Evolutionary conservation across 805 yeast genomes (phyloP).

Genomic region (Yarrowia deformans): DNA sequence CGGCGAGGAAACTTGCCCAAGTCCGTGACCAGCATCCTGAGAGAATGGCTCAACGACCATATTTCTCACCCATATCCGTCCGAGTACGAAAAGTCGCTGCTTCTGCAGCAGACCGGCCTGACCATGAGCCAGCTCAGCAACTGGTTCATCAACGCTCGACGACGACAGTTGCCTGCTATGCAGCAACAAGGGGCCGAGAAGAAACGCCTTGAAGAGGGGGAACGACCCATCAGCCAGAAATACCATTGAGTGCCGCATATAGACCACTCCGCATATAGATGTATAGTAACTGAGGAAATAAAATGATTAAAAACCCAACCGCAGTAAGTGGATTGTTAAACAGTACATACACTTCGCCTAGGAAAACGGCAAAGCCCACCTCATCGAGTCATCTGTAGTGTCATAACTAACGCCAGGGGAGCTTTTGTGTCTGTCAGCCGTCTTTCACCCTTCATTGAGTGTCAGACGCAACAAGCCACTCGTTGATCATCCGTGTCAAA

Average conservation of each 20-base stretch:
- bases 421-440: slow-evolving; percentile 4
- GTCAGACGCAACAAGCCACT: not conserved
- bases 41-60: slow-evolving; percentile 77
- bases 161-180: slow-evolving; percentile 65
- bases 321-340: too few species aligned
- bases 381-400: not conserved
- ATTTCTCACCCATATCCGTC: slow-evolving; percentile 85
- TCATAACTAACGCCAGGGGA: slow-evolving; percentile 12
- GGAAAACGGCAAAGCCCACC: not conserved
- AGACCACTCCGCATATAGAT: slow-evolving; percentile 38
- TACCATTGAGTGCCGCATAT: slow-evolving; percentile 37
- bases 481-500: not conserved
- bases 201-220: slow-evolving; percentile 30
- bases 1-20: slow-evolving; percentile 80
- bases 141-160: slow-evolving; percentile 88
- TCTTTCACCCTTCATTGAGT: not conserved
- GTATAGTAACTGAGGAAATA: slow-evolving; percentile 35
- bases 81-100: slow-evolving; percentile 73
- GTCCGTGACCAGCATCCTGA: slow-evolving; percentile 73
- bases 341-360: not conserved
- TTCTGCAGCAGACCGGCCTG: slow-evolving; percentile 75
- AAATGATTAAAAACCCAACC: slow-evolving; percentile 11
- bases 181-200: slow-evolving; percentile 38
- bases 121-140: slow-evolving; percentile 82
- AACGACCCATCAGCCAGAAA: slow-evolving; percentile 29